Base-by-base conservation (phyloP, 805 yeast species). In the Saccharomycopsis babjevae region DNA sequence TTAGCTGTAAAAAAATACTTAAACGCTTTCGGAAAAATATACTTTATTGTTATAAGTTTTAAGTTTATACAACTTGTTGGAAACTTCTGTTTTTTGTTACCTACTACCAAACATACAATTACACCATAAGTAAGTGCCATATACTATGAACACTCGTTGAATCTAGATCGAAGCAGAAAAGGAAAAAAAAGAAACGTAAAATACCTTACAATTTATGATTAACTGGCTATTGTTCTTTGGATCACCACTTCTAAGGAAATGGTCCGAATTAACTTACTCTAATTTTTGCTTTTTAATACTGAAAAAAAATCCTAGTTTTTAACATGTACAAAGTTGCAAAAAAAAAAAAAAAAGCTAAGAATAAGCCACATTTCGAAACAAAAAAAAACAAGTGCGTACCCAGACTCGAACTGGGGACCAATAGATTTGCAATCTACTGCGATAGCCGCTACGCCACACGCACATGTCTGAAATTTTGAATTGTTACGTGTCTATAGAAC, bases 371-470 rank as follows among this genome's bases (percentile, higher is more conserved):
- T n/a, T n/a, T n/a, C n/a, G n/a, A n/a, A 55, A 54, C 54, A 62
- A 66, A 73, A 77, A 77, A 74, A 74, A 69, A 64, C 58, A 64
- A 86, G 94, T 90, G 85, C 83, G 86, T 85, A 81, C 89, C 86
- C 96, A 86, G 96, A 84, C 73, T 89, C 85, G 96, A 89, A 89
- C 96, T 86, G 83, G 86, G 91, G 94, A 89, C 96, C 96, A 87
- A 85, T 88, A 87, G 96, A 89, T 88, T 88, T 89, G 96, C 96
- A 89, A 89, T 89, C 96, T 86, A 89, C 91, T 87, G 94, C 96
- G 92, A 93, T 88, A 88, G 62, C 96, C 94, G 85, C 94, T 88
- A 92, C 91, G 94, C 96, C 91, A 88, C 79, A 80, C 85, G 78
- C 80, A 84, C 86, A 22, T n/a, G 25, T 16, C 18, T 34, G 38